Evolutionary conservation across 2,329 filamentous ascomycete genomes (phyloP).

Genomic region (Didymella pomorum): DNA sequence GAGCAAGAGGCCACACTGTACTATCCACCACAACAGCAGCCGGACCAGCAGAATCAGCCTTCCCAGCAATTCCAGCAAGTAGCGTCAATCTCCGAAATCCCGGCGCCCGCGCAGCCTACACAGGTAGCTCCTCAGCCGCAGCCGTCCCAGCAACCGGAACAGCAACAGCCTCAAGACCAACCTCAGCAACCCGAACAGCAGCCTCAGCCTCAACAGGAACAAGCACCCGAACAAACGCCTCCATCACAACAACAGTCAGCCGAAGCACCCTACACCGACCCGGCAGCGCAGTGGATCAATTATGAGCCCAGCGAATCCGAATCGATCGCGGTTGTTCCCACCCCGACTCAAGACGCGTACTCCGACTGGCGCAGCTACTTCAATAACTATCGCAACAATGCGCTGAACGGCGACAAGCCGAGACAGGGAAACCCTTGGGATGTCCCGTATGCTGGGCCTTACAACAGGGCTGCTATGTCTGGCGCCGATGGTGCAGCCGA

Average conservation of each 20-base stretch:
- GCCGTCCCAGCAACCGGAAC: background rate
- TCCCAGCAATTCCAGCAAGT: background rate
- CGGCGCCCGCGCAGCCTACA: background rate
- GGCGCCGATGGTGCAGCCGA: background rate
- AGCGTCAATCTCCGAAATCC: background rate
- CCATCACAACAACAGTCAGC: background rate
- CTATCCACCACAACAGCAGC: conserved; percentile 3
- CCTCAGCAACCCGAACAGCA: background rate
- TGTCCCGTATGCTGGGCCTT: background rate
- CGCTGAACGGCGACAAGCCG: background rate
- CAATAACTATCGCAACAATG: conserved; percentile 6
- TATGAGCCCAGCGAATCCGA: conserved; percentile 1
- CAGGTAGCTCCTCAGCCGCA: background rate
- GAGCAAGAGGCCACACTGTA: background rate
- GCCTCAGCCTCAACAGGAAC: background rate
- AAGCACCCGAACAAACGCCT: background rate
- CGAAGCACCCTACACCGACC: conserved; percentile 7
- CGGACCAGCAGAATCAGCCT: background rate
- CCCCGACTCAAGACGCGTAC: background rate
- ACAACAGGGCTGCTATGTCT: background rate
- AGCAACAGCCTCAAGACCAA: background rate
- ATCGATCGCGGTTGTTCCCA: background rate
- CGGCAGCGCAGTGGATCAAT: conserved; percentile 2
- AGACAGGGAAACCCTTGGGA: background rate
- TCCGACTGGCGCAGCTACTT: conserved; percentile 13